Evolutionary conservation across 768 basidiomycete genomes (phyloP), one percentile per base, ranked within the genome.

Genomic region (Kondoa malvinella): DNA sequence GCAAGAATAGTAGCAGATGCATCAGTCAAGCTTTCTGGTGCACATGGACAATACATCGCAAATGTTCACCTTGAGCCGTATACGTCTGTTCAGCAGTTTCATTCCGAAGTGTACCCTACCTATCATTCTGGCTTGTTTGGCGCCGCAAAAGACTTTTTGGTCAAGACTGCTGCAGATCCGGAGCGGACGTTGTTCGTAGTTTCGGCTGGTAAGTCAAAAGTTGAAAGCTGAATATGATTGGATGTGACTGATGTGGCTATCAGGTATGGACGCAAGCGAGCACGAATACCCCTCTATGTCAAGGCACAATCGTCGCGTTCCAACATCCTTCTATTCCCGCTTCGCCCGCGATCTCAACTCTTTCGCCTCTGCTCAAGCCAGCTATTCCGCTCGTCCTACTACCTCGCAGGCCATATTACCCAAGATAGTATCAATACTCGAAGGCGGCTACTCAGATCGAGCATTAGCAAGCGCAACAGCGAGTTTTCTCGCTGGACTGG

Each of bases 361-460:
- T 0, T 82, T 99, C 67, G 85, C 87, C 4, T 81, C 86, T 59
- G 8, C 58, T 60, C 21, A 26, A 12, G 4, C 56, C 27, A 57
- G n/a, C 30, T 66, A 34, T 33, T 21, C 66, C n/a, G 30, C 17
- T 15, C 1, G 15, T 59, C 4, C n/a, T 4, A 12, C 34, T 40
- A 3, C 66, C 16, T 31, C 34, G 30, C 71, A 76, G 58, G 85
- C 85, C 70, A 84, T 88, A 0, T 73, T 76, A 1, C 89, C 91
- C 0, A 82, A 84, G 56, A 72, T 94, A 3, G 81, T 97, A 50
- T 91, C 89, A 72, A 88, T 96, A 0, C 83, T 99, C 0, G 94
- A 99, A 78, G 94, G 94, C 0, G 94, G 92, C 0, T 96, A 96
- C 74, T 89, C 88, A 72, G 91, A 96, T 76, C 82, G 86, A 3